phyloP scores from a whole-genome alignment of 768 basidiomycete species.

The Lepiota subincarnata region DNA sequence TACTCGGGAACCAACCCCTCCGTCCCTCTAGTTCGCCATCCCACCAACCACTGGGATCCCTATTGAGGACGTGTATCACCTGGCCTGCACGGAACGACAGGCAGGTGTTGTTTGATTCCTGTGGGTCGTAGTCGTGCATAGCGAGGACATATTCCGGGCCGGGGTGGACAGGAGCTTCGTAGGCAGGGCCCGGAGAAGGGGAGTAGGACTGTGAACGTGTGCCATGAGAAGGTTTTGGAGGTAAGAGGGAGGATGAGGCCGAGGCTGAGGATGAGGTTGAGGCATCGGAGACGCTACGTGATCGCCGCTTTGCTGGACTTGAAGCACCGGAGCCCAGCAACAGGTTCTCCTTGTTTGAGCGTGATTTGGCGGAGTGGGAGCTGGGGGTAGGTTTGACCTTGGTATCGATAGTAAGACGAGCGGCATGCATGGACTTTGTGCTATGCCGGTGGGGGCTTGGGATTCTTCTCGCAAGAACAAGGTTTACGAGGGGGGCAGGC shows the following conservation, averaged over 20 bases:
- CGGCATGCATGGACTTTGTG: conserved; percentile 31
- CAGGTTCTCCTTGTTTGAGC: conserved; percentile 23
- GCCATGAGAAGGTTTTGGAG: conserved; percentile 27
- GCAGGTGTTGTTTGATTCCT: conserved; percentile 71
- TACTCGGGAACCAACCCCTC: conserved; percentile 98
- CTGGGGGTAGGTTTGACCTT: conserved; percentile 30
- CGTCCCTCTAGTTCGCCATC: conserved; percentile 89
- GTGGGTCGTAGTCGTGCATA: conserved; percentile 85
- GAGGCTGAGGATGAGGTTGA: conserved; percentile 54
- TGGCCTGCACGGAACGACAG: conserved; percentile 88
- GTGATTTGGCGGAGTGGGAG: conserved; percentile 26
- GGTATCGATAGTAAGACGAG: conserved; percentile 49
- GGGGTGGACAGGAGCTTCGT: conserved; percentile 48
- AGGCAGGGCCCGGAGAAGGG: conserved; percentile 38
- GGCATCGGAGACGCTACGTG: conserved; percentile 50
- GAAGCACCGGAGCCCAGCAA: conserved; percentile 32
- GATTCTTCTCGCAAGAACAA: background rate
- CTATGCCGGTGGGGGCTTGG: conserved; percentile 3
- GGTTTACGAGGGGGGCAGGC: background rate
- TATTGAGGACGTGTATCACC: conserved; percentile 85
- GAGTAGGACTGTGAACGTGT: conserved; percentile 19
- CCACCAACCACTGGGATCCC: conserved; percentile 95
- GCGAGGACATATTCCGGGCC: conserved; percentile 78
- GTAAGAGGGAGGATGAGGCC: conserved; percentile 46
- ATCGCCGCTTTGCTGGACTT: conserved; percentile 27